Evolutionary conservation across 306 rosid genomes (phyloP).

Genomic region (Corylus avellana): DNA sequence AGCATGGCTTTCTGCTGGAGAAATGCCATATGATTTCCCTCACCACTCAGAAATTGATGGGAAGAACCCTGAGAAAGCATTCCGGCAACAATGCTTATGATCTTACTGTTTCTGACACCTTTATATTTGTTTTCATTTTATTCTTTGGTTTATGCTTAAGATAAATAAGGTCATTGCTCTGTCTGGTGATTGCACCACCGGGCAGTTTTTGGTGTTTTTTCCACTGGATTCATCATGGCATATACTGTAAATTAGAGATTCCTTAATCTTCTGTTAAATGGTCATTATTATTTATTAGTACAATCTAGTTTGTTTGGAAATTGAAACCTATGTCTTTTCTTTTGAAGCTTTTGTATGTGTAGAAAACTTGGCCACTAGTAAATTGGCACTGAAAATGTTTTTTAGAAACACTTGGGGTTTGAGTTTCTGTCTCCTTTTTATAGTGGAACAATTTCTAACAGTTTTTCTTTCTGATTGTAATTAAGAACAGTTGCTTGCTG

Average conservation of each 20-base stretch:
- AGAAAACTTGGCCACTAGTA: background rate
- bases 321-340: background rate
- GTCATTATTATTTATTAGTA: background rate
- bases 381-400: background rate
- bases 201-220: no score
- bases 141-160: no score
- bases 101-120: background rate
- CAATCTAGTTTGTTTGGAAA: background rate
- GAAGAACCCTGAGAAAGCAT: constrained; percentile 64
- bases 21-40: constrained; percentile 85
- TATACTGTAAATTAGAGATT: background rate
- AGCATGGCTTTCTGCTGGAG: constrained; percentile 52
- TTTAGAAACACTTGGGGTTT: background rate
- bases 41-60: constrained; percentile 70
- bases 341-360: background rate
- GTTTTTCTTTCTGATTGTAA: background rate
- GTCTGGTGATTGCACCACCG: no score
- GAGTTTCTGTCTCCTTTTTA: background rate
- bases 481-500: background rate
- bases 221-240: no score
- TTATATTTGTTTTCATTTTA: background rate
- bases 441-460: background rate
- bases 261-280: background rate
- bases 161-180: background rate
- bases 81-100: constrained; percentile 53